Base-by-base conservation (phyloP, 108 stramenopile species). In the Licmophora abbreviata region DNA sequence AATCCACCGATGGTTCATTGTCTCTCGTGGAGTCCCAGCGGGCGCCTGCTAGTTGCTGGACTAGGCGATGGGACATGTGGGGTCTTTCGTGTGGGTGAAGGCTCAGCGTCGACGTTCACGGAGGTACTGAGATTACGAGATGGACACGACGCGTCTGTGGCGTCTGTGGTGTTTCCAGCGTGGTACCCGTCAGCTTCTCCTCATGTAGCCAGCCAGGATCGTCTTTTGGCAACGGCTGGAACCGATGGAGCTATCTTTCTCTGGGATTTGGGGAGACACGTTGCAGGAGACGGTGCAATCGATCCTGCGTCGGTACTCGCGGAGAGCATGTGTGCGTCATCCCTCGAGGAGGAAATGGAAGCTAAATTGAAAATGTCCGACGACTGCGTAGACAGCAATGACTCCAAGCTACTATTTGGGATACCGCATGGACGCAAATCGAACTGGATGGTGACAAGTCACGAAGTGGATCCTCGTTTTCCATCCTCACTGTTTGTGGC, bases 1-100 rank as follows among this genome's bases (percentile, higher is more conserved):
- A 92, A 92, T 72, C 89, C 89, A 33, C 89, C 89, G 37, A 75
- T 81, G 54, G 76, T 92, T 1, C 69, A 92, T 63, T 73, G 48
- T 9, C 44, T 92, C 32, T 59, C 69, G n/a, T 92, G 84, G 84
- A 81, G 78, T 68, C 66, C 63, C 14, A 71, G 63, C n/a, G 80
- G 83, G 9, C 44, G 51, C 0, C 47, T 73, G 1, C 58, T 92
- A 29, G 77, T 74, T 22, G 85, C 79, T 20, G 89, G 79, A 9
- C 42, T 80, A 22, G 89, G 89, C 11, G 83, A 92, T 63, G 89
- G 88, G 40, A 63, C 56, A 40, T 22, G 59, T 50, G 21, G 63
- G 18, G 48, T 83, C 21, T 49, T 79, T 26, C 51, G 67, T 22
- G 63, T 58, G 24, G 76, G 66, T 15, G 23, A 20, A 50, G 3